Base-by-base conservation (phyloP, 768 basidiomycete species). In the Mrakia gelida region DNA sequence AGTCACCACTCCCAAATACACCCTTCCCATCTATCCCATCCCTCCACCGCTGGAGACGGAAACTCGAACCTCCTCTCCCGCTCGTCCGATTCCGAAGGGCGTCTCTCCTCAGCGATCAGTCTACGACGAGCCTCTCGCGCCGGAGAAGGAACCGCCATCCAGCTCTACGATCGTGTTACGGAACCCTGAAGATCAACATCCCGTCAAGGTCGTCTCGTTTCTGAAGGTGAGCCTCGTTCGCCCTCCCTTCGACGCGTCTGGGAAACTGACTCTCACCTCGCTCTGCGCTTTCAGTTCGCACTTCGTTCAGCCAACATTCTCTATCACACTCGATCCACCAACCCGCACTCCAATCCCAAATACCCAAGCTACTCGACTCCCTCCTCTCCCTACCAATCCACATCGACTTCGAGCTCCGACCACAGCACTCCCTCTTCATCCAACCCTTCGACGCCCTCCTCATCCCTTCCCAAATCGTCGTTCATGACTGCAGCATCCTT, bases 1-100 rank as follows among this genome's bases (percentile, higher is more conserved):
- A n/a, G 81, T 83, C 2, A 56, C 82, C 2, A 80, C 83, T 8
- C 78, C 82, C 63, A 85, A 84, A 65, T 84, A 85, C 73, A 82
- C 83, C 0, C 80, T 87, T 4, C 74, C 80, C 67, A 78, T 84
- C 41, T 79, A 70, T 23, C 77, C 82, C 28, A 61, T 68, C 23
- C 71, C 78, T 65, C 72, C 18, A 28, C 34, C 71, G 61, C 68
- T 71, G 28, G 56, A 41, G 34, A 67, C 32, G 30, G 56, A 41
- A 54, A 67, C 32, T 59, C 56, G 32, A 30, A 41, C 59, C 11
- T 11, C 63, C 41, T 7, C 68, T 26, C 4, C 43, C 10, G 63
- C 59, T 38, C 65, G 32, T 28, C 26, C 73, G 32, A 43, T 54
- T 23, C 54, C 65, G 11, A 28, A 43, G 41, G 28, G 71, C 41